These are phyloP conservation scores for Lepidium didymum DNA, from an alignment of 345 rosid genomes.

Conservation along the genomic window DNA sequence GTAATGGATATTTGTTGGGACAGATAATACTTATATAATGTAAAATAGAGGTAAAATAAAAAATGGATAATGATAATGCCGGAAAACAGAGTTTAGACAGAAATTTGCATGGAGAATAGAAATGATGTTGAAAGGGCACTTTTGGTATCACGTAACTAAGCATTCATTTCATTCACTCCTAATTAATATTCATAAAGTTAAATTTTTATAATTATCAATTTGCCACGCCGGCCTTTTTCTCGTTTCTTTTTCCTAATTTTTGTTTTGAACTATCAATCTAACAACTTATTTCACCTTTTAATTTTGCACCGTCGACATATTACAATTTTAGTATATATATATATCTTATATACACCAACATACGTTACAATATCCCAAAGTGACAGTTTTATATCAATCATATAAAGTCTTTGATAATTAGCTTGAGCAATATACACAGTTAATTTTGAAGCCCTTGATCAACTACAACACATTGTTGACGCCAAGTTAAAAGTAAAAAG, in stretches of 20 bases:
- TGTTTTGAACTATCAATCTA: constrained; percentile 11
- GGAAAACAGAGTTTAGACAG: constrained; percentile 24
- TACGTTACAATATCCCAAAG: constrained; percentile 13
- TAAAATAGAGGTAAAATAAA: not conserved
- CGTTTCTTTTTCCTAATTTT: constrained; percentile 9
- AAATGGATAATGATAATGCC: constrained; percentile 38
- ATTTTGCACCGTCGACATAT: constrained; percentile 17
- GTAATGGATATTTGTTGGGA: not conserved
- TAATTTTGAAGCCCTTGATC: not conserved
- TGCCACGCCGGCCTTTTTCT: constrained; percentile 54
- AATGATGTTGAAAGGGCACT: constrained; percentile 43
- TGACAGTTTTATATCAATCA: too few relatives aligned
- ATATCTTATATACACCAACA: constrained; percentile 32
- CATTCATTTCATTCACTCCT: constrained; percentile 34
- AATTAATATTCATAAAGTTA: constrained; percentile 35
- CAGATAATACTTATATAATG: not conserved
- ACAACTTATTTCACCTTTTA: not conserved
- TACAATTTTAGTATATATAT: constrained; percentile 4
- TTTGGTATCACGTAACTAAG: constrained; percentile 39
- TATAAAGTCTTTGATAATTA: too few relatives aligned
- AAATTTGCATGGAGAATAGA: constrained; percentile 46
- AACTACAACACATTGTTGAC: not conserved
- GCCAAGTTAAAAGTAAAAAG: not conserved
- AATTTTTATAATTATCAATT: constrained; percentile 39
- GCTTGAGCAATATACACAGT: not conserved